phyloP scores from a whole-genome alignment of 1,284 basidiomycete species.

The Puccinia novopanici region DNA sequence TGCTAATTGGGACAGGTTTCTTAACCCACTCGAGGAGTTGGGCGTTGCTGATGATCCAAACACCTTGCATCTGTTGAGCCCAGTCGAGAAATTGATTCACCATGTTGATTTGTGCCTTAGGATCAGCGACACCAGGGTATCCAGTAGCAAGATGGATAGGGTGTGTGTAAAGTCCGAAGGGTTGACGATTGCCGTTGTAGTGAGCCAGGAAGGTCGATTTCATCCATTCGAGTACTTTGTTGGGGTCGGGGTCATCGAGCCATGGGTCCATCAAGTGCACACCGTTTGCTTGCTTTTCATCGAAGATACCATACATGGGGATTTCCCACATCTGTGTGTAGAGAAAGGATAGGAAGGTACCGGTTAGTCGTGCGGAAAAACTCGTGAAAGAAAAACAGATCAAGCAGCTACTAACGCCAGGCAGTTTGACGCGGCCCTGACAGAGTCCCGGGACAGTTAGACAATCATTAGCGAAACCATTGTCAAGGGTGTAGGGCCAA shows the following conservation, averaged over 20 bases:
- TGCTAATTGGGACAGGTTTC: slow-evolving; percentile 69
- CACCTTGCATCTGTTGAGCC: slow-evolving; percentile 73
- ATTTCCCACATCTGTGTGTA: slow-evolving; percentile 69
- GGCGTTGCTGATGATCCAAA: slow-evolving; percentile 73
- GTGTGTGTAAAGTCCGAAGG: slow-evolving; percentile 78
- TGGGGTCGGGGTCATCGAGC: slow-evolving; percentile 67
- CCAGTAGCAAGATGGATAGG: slow-evolving; percentile 73
- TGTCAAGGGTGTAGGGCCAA: slow-evolving; percentile 62
- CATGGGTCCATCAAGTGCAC: slow-evolving; percentile 79
- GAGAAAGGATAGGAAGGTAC: not conserved
- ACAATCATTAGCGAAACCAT: slow-evolving; percentile 75
- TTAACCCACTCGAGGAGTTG: slow-evolving; percentile 75
- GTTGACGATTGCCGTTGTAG: slow-evolving; percentile 71
- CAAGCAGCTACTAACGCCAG: slow-evolving; percentile 63
- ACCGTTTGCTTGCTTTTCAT: slow-evolving; percentile 65
- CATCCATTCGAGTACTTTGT: slow-evolving; percentile 69
- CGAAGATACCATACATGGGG: slow-evolving; percentile 77
- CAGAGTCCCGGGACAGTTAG: slow-evolving; percentile 66
- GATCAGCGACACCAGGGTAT: slow-evolving; percentile 66
- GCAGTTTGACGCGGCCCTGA: slow-evolving; percentile 71
- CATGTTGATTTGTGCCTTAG: slow-evolving; percentile 68
- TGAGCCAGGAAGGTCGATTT: slow-evolving; percentile 73
- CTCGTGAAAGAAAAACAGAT: slow-evolving; percentile 54
- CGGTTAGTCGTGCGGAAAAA: slow-evolving; percentile 45
- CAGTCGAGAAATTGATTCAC: slow-evolving; percentile 78